Conservation (phyloP, 257 asterid species). For the Forsythia viridissima region DNA sequence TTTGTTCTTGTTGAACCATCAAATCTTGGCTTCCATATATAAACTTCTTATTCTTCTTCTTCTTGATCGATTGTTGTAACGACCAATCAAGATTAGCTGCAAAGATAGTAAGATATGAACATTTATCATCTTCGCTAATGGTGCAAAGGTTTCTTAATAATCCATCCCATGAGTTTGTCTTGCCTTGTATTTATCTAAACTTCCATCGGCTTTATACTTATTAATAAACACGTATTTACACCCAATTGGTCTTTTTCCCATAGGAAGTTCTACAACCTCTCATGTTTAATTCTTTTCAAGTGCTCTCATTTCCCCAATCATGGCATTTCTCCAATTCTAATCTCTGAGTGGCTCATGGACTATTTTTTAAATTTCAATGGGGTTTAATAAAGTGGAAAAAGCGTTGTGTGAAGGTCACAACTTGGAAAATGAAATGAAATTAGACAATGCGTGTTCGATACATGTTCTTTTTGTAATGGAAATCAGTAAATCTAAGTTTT, state of each 20-base stretch:
- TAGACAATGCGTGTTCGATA: background rate
- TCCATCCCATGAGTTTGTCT: background rate
- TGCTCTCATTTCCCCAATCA: background rate
- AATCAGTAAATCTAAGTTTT: background rate
- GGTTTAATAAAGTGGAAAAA: background rate
- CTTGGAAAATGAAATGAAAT: background rate
- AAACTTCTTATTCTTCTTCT: background rate
- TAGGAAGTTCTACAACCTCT: background rate
- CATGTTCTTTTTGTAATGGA: background rate
- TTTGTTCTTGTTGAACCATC: background rate
- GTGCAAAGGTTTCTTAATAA: background rate
- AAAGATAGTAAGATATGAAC: background rate
- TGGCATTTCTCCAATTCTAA: too few species aligned
- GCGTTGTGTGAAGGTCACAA: background rate
- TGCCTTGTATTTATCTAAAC: background rate
- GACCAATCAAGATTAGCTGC: background rate
- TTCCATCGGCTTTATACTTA: background rate
- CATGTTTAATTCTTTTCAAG: background rate
- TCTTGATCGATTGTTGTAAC: background rate
- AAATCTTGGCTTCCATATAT: background rate
- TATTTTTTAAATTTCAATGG: background rate
- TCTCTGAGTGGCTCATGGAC: background rate
- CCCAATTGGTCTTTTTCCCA: background rate
- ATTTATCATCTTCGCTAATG: background rate
- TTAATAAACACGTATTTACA: background rate